A percentile compares a stretch with the other conserved stretches of the same genome.
These are phyloP conservation scores for Westerdykella sp. DNA, from an alignment of 2,329 filamentous ascomycete species.

Conservation along the genomic window DNA sequence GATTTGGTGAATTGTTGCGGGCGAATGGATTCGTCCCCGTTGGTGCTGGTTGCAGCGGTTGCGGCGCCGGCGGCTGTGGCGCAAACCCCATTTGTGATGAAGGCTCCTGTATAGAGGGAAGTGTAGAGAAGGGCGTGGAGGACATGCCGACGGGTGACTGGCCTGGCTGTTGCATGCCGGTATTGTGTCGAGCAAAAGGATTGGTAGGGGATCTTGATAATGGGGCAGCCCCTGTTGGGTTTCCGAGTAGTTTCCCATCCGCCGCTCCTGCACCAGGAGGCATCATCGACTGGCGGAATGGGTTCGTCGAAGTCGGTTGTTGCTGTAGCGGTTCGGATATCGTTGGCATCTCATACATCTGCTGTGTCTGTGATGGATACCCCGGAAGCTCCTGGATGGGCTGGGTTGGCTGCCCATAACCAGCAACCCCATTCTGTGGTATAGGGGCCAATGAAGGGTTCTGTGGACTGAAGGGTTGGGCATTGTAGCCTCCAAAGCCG, in stretches of 20 bases:
- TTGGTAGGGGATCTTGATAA: slow-evolving; percentile 67
- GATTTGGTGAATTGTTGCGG: slow-evolving; percentile 44
- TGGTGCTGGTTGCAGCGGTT: slow-evolving; percentile 50
- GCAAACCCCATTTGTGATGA: slow-evolving; percentile 14
- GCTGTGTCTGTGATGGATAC: slow-evolving; percentile 34
- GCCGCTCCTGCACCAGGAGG: slow-evolving; percentile 16
- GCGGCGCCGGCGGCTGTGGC: slow-evolving; percentile 33
- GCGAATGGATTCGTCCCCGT: slow-evolving; percentile 70
- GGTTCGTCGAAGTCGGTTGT: slow-evolving; percentile 66
- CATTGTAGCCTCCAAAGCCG: slow-evolving; percentile 76
- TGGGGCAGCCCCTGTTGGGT: slow-evolving; percentile 34
- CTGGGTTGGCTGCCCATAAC: slow-evolving; percentile 39
- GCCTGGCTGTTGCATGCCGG: slow-evolving; percentile 23
- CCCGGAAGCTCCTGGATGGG: slow-evolving; percentile 7
- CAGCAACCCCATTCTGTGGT: slow-evolving; percentile 44
- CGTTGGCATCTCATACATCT: slow-evolving; percentile 16
- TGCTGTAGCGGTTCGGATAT: slow-evolving; percentile 43
- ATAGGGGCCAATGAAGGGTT: slow-evolving; percentile 43
- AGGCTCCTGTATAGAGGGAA: slow-evolving; percentile 24
- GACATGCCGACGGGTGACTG: slow-evolving; percentile 19
- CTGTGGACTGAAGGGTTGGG: slow-evolving; percentile 50
- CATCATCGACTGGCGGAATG: slow-evolving; percentile 89
- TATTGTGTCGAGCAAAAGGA: slow-evolving; percentile 66
- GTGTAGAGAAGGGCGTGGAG: slow-evolving; percentile 21
- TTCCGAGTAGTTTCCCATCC: slow-evolving; percentile 27